These are phyloP conservation scores for Penicillium sp. DNA, from an alignment of 2,329 filamentous ascomycete genomes.

Conservation along the genomic window DNA sequence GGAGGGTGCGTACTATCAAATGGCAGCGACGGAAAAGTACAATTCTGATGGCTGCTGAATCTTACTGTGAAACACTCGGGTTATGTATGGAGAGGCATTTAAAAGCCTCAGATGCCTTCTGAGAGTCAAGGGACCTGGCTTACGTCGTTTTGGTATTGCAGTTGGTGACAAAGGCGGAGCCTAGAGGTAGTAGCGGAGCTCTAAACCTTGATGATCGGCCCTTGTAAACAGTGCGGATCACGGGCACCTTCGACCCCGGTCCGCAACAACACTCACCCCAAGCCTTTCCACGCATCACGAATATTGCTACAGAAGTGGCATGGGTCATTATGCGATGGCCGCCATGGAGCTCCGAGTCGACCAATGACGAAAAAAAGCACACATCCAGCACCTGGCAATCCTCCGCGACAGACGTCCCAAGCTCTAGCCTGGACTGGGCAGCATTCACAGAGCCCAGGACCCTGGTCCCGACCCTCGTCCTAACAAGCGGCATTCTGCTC, in stretches of 20 bases:
- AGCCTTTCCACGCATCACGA: neutral
- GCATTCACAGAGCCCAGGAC: conserved; percentile 38
- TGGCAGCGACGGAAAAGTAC: too few relatives aligned
- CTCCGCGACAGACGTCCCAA: conserved; percentile 34
- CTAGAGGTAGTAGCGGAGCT: too few relatives aligned
- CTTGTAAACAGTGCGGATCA: neutral
- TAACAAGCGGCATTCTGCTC: conserved; percentile 40
- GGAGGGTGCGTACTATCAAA: too few relatives aligned
- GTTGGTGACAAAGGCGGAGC: neutral
- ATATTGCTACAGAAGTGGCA: conserved; percentile 18
- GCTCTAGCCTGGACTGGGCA: conserved; percentile 42
- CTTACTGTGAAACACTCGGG: too few relatives aligned
- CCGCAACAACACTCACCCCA: conserved; percentile 13
- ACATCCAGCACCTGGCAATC: conserved; percentile 14
- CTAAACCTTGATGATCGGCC: too few relatives aligned
- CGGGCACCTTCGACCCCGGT: conserved; percentile 7
- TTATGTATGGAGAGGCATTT: too few relatives aligned
- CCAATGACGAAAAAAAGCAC: conserved; percentile 22
- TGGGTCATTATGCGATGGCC: conserved; percentile 49
- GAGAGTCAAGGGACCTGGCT: too few relatives aligned
- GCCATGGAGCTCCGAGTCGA: conserved; percentile 43
- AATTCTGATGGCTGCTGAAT: too few relatives aligned
- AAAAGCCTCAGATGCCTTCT: too few relatives aligned
- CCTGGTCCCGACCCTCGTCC: conserved; percentile 36
- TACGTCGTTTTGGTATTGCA: neutral